phyloP scores from a whole-genome alignment of 805 yeast species.

The Sugiyamaella smithiae region DNA sequence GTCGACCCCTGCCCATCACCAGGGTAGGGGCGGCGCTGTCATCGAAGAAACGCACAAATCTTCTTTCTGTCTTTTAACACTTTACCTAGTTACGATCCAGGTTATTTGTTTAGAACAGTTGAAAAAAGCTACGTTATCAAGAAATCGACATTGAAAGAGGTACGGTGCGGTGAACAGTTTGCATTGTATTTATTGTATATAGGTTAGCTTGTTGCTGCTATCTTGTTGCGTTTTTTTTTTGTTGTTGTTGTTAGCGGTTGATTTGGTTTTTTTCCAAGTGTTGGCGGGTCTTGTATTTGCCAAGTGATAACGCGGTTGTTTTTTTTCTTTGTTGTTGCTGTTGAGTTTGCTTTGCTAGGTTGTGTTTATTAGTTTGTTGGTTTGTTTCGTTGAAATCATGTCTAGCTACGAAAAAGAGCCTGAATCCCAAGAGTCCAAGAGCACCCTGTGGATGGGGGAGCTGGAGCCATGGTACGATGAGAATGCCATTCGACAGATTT shows the following conservation, averaged over 20 bases:
- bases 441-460: slow-evolving; percentile 71
- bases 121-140: background rate
- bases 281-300: background rate
- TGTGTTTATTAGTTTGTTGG: no score
- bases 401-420: slow-evolving; percentile 1
- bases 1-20: slow-evolving; percentile 1
- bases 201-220: background rate
- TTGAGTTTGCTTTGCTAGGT: background rate
- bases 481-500: slow-evolving; percentile 56
- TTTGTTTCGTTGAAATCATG: no score
- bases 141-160: background rate
- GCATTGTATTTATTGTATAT: background rate
- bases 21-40: background rate
- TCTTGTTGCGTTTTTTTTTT: background rate
- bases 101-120: background rate
- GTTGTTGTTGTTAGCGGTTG: background rate
- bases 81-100: background rate
- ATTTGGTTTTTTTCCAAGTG: background rate
- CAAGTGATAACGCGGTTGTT: no score
- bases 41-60: background rate
- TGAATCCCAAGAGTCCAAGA: slow-evolving; percentile 26
- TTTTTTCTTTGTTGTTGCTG: background rate
- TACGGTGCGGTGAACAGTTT: no score
- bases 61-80: background rate
- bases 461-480: slow-evolving; percentile 85